phyloP scores from a whole-genome alignment of 1,139 yeast genomes.

The Debaryomyces sp. region DNA sequence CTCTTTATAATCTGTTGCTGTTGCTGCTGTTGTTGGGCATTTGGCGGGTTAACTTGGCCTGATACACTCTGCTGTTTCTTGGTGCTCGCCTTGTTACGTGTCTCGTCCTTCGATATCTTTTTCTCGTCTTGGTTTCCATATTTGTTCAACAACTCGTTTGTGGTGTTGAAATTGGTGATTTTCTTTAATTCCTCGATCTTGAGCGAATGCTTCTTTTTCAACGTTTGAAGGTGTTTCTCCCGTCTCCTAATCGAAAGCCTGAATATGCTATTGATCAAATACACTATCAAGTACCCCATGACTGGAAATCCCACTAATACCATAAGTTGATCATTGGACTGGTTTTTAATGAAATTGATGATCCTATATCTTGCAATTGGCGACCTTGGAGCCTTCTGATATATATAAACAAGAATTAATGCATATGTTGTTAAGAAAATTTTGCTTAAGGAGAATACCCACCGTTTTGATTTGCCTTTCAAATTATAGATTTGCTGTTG shows the following conservation, averaged over 20 bases:
- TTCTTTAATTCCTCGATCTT: constrained; percentile 78
- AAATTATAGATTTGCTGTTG: constrained; percentile 34
- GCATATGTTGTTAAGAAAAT: constrained; percentile 38
- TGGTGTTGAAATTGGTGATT: constrained; percentile 74
- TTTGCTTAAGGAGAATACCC: constrained; percentile 18
- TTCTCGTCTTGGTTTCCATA: constrained; percentile 52
- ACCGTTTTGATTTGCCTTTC: constrained; percentile 17
- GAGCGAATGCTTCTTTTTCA: constrained; percentile 55
- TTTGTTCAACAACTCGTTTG: constrained; percentile 70
- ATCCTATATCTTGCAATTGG: constrained; percentile 21
- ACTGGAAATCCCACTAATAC: constrained; percentile 34
- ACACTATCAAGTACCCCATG: constrained; percentile 21
- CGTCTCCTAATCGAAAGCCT: constrained; percentile 26
- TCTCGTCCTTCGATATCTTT: constrained; percentile 2
- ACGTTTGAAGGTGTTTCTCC: constrained; percentile 20
- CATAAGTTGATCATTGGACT: constrained; percentile 20
- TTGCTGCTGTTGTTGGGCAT: constrained; percentile 2
- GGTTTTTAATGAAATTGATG: constrained; percentile 14
- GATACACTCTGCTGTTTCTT: not conserved
- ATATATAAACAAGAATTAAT: constrained; percentile 28
- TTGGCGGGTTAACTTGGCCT: not conserved
- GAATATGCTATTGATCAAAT: constrained; percentile 25
- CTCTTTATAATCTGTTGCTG: constrained; percentile 4
- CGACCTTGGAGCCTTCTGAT: constrained; percentile 24
- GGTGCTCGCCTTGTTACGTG: not conserved